Evolutionary conservation across 371 early-diverging fungal species (phyloP), one percentile per base, ranked within the genome.

Genomic region (Mortierella sp.): DNA sequence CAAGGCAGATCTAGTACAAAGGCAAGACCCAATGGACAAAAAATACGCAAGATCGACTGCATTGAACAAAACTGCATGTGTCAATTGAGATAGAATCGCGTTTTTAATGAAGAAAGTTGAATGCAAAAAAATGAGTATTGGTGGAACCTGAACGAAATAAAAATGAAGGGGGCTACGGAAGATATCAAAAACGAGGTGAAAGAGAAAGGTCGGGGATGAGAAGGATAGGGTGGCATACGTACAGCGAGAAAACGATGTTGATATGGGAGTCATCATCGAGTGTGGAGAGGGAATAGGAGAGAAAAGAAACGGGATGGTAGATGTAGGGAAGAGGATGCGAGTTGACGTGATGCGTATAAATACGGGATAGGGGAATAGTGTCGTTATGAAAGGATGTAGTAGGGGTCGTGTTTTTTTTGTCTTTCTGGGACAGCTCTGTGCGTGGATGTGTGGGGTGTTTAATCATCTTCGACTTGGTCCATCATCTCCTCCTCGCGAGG

Each of bases 401-500:
- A 29, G 16, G 55, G 55, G 55, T 55, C 55, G 55, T 55, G 10
- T 53, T 53, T 55, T 55, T 55, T 26, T 6, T 4, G 26, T 29
- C 31, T 55, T 26, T 52, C 53, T 52, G 26, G 11, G 9, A 44
- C 9, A 16, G 44, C n/a, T n/a, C n/a, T 44, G 65, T 19, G 37
- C 43, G 41, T 65, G 39, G 43, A 40, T n/a, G 26, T 13, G 22
- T 13, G 26, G 39, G 52, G 55, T 26, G 26, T 50, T 55, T 65
- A 65, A 40, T 65, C 43, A 26, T 65, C 65, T 41, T 65, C 65
- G 65, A 43, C 39, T 24, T 64, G 40, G 24, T 64, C 65, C 65
- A 65, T 65, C 24, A 41, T 19, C 26, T 41, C 65, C 26, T 41
- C 65, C 26, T 65, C 65, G 5, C 64, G n/a, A n/a, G 64, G 19